phyloP scores from a whole-genome alignment of 1,284 basidiomycete species.

The Pseudozyma tsukubaensis region DNA sequence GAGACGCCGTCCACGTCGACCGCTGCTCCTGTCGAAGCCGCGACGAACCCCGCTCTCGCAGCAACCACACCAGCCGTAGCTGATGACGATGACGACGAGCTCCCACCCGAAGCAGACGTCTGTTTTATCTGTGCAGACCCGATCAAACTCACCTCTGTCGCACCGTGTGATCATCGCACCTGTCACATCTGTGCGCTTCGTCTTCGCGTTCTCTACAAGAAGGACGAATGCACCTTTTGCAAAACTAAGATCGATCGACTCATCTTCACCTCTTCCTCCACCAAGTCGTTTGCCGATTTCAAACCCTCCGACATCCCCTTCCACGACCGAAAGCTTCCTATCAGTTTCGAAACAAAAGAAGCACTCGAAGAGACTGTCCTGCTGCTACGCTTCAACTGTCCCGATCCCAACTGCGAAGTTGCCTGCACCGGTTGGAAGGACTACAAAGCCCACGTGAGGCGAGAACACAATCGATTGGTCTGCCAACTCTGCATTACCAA shows the following conservation, averaged over 20 bases:
- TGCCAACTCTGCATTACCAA: slow-evolving; percentile 88
- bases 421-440: slow-evolving; percentile 88
- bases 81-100: slow-evolving; percentile 70
- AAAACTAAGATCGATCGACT: slow-evolving; percentile 86
- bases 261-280: slow-evolving; percentile 81
- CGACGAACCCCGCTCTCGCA: not conserved
- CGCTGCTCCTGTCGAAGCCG: not conserved
- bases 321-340: slow-evolving; percentile 72
- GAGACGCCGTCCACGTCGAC: not conserved
- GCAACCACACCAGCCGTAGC: not conserved
- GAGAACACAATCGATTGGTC: slow-evolving; percentile 77
- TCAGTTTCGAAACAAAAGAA: slow-evolving; percentile 88
- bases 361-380: slow-evolving; percentile 96
- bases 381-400: slow-evolving; percentile 77
- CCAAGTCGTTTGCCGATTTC: slow-evolving; percentile 54
- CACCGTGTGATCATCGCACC: slow-evolving; percentile 90
- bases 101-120: slow-evolving; percentile 68
- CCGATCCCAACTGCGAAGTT: slow-evolving; percentile 76
- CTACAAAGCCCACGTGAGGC: slow-evolving; percentile 82
- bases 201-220: slow-evolving; percentile 90
- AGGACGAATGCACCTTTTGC: slow-evolving; percentile 89
- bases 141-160: slow-evolving; percentile 87
- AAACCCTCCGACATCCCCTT: slow-evolving; percentile 56
- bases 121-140: slow-evolving; percentile 98
- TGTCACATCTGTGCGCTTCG: slow-evolving; percentile 93